Conservation (phyloP, 2,329 filamentous ascomycete genomes). For the Phyllosticta citribraziliensis region DNA sequence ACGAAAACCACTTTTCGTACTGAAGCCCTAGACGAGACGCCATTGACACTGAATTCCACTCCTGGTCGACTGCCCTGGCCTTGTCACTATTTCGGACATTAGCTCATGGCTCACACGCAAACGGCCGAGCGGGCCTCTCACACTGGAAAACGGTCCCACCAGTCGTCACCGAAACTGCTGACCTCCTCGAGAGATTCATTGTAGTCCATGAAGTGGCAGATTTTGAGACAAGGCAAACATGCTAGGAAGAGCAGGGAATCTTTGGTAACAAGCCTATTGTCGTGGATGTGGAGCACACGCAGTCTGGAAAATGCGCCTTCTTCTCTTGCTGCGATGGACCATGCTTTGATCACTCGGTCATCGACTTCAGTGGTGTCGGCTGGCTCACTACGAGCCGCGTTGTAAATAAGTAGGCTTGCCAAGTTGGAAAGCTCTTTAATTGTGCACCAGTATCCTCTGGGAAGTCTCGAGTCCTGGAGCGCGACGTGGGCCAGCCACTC, state of each 20-base stretch:
- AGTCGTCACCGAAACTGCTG: too few relatives aligned
- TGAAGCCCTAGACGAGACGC: too few relatives aligned
- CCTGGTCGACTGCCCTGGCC: too few relatives aligned
- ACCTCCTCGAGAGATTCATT: too few relatives aligned
- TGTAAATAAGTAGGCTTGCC: not conserved
- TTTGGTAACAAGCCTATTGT: not conserved
- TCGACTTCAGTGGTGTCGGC: not conserved
- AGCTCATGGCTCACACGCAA: too few relatives aligned
- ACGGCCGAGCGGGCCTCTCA: not conserved
- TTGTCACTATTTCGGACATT: too few relatives aligned
- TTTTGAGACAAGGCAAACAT: not conserved
- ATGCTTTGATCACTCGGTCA: conserved; percentile 2
- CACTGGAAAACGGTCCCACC: not conserved
- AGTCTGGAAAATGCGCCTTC: not conserved
- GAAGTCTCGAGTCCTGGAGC: not conserved
- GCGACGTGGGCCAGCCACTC: conserved; percentile 9
- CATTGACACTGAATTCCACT: too few relatives aligned
- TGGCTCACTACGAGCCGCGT: too few relatives aligned
- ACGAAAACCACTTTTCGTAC: not conserved
- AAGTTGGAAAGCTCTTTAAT: not conserved
- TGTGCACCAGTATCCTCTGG: not conserved
- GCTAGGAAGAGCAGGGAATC: not conserved
- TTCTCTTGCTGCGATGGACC: not conserved
- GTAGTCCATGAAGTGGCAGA: conserved; percentile 3
- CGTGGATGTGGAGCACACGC: not conserved